Base-by-base conservation (phyloP, 257 asterid species). In the Solanum neorickii region DNA sequence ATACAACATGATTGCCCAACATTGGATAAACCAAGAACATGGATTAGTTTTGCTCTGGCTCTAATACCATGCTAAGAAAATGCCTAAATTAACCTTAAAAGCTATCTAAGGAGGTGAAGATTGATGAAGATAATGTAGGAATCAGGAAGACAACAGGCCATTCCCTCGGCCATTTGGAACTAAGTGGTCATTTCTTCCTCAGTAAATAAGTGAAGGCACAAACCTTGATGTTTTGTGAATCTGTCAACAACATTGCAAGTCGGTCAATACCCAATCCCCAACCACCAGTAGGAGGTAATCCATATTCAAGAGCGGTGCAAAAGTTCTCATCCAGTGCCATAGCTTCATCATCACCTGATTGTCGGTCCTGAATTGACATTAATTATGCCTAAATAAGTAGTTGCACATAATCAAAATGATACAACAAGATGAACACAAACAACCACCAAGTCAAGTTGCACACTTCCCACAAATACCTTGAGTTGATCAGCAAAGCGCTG, bases 231-330 rank as follows among this genome's bases (percentile, higher is more conserved):
- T 96, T 96, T 92, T 95, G 99, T 44, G 98, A 95, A 87, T 96
- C 98, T 16, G 98, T 95, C 91, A 96, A 89, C 90, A 95, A 75
- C 99, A 96, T 96, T 3, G 98, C 84, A 12, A 96, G 83, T n/a
- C 98, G 94, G 88, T 95, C 99, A 86, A 96, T 94, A 37, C 99
- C 99, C 89, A 96, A 80, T 77, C 99, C 99, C 99, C 99, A 96
- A 12, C 99, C 98, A 86, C 95, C 98, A 83, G 99, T 95, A 35
- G 99, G 99, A 87, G 98, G 98, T 72, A 96, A 89, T 56, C 98
- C 99, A 87, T 95, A 96, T 89, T 96, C 99, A 88, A 96, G 99
- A 83, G 98, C 96, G 2, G 95, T 93, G 85, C 97, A 94, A 80
- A 96, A 96, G 10, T 94, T 90, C 89, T 96, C 99, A 82, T 95